phyloP scores from a whole-genome alignment of 2,329 filamentous ascomycete genomes.

The Colletotrichum eleusines region DNA sequence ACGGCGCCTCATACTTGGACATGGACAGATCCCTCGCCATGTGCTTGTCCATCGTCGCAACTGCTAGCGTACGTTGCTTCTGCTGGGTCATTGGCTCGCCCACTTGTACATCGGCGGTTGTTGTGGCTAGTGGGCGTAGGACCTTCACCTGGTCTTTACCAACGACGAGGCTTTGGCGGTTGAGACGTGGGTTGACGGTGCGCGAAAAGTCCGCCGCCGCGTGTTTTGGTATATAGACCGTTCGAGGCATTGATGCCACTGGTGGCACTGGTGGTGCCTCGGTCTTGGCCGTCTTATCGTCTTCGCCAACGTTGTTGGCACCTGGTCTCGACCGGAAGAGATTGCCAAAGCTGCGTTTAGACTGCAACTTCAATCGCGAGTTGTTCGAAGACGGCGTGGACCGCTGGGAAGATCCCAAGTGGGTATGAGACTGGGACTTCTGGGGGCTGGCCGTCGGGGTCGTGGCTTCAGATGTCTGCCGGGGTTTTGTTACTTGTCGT shows the following conservation, averaged over 20 bases:
- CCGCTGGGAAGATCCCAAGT: background rate
- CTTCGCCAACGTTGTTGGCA: slow-evolving; percentile 38
- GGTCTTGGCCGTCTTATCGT: background rate
- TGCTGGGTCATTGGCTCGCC: slow-evolving; percentile 14
- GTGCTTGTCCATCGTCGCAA: slow-evolving; percentile 25
- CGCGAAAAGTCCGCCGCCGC: slow-evolving; percentile 50
- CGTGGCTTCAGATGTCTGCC: slow-evolving; percentile 3
- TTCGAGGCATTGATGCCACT: slow-evolving; percentile 12
- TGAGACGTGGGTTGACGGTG: slow-evolving; percentile 38
- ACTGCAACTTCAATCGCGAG: slow-evolving; percentile 28
- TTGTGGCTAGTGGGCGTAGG: slow-evolving; percentile 5
- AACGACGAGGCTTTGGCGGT: slow-evolving; percentile 27
- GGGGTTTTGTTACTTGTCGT: slow-evolving; percentile 17
- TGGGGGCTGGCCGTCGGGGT: slow-evolving; percentile 5
- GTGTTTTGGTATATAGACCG: slow-evolving; percentile 47
- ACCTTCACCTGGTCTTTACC: slow-evolving; percentile 7
- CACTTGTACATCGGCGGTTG: slow-evolving; percentile 3
- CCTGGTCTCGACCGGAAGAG: slow-evolving; percentile 41
- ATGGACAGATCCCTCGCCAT: slow-evolving; percentile 1
- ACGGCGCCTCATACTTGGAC: slow-evolving; percentile 30
- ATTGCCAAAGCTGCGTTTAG: slow-evolving; percentile 39
- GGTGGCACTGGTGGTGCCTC: slow-evolving; percentile 11
- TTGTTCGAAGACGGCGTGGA: background rate
- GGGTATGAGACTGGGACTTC: slow-evolving; percentile 1
- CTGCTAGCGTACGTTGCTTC: background rate